phyloP scores from a whole-genome alignment of 345 rosid genomes.

The Gossypium thurberi region DNA sequence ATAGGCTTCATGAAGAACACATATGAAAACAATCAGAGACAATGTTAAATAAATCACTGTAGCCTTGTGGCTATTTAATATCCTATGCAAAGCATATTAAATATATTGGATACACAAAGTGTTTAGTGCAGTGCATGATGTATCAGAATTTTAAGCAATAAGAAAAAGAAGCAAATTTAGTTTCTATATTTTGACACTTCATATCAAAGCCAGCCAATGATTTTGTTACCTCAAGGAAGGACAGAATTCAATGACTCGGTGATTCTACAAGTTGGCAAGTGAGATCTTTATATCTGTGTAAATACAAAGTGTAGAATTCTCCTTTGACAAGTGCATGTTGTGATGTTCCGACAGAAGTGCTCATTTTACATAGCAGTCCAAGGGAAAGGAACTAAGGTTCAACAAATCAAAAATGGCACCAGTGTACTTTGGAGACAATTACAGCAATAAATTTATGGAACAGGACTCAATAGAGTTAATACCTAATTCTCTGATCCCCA shows the following conservation, averaged over 20 bases:
- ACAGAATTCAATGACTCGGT: background rate
- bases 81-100: background rate
- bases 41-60: background rate
- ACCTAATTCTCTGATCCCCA: constrained; percentile 88
- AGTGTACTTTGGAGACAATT: background rate
- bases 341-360: background rate
- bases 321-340: constrained; percentile 2
- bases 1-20: background rate
- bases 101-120: background rate
- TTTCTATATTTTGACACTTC: background rate
- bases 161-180: background rate
- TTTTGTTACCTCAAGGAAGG: background rate
- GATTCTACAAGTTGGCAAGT: background rate
- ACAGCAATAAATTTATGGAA: background rate
- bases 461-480: background rate
- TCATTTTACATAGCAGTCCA: background rate
- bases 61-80: background rate
- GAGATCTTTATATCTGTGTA: background rate
- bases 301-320: background rate
- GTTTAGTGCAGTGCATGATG: background rate
- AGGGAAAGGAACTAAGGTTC: background rate
- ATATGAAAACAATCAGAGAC: background rate
- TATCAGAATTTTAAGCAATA: background rate
- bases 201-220: background rate
- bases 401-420: background rate